Evolutionary conservation across 2,329 filamentous ascomycete genomes (phyloP), one percentile per base, ranked within the genome.

Genomic region (Lecanicillium sp.): DNA sequence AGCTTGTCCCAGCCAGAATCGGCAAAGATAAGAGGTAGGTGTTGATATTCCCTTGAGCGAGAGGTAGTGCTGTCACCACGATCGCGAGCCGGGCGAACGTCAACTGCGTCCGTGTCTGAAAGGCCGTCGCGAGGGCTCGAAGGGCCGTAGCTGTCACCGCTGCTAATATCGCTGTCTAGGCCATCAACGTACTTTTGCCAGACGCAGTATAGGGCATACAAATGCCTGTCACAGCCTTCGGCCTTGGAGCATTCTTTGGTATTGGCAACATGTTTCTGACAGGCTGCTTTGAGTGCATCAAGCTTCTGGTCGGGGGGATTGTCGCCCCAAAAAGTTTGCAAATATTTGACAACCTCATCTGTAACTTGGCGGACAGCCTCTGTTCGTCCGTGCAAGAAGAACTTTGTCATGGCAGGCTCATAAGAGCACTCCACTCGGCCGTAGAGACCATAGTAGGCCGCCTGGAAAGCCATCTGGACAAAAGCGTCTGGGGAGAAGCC

Each of bases 401-500:
- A 70, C 60, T 98, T 98, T 37, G 92, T 98, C 92, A 98, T 96
- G 30, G 92, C 90, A 7, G 92, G 92, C 61, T 98, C 92, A 58
- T 98, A 98, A 0, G 89, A 92, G 56, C 87, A 94, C 60, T 96
- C 92, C 2, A 95, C 78, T 4, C 87, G 80, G 3, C 92, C 92
- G 51, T 96, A 98, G 7, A 98, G 73, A 2, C 92, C 92, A 54
- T 95, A 98, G 67, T 98, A 96, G 1, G 92, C 90, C 4, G 90
- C 90, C 60, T 98, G 92, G 66, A 95, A 95, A 0, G 92, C 92
- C 90, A 98, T 96, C 60, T 98, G 92, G 15, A 98, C 85, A 56
- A 95, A 98, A 0, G 92, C 92, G 57, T 96, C 92, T 0, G 92
- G 90, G 0, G 90, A 96, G 62, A 96, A 94, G 7, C 90, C 90